phyloP scores from a whole-genome alignment of 352 stramenopile genomes.

The Phytopythium montanum region DNA sequence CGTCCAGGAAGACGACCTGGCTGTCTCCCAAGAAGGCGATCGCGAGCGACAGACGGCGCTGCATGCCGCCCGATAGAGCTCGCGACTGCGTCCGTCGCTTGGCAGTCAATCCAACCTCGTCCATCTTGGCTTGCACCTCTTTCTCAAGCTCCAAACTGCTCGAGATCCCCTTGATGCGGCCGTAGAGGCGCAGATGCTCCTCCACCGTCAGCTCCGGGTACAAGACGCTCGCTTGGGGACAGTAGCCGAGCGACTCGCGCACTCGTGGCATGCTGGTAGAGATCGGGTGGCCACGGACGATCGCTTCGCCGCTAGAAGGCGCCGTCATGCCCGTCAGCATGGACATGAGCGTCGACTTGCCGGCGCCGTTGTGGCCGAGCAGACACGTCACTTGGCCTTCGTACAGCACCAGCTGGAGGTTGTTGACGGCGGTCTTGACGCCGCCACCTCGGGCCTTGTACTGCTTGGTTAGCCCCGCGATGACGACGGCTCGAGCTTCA shows the following conservation, averaged over 20 bases:
- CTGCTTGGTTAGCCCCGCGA: conserved; percentile 60
- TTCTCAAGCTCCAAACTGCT: conserved; percentile 6
- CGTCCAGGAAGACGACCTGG: conserved; percentile 75
- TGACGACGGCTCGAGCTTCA: conserved; percentile 50
- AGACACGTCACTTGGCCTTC: conserved; percentile 93
- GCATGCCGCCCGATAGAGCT: conserved; percentile 76
- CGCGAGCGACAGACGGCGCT: conserved; percentile 73
- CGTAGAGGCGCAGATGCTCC: conserved; percentile 96
- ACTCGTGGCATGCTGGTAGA: conserved; percentile 81
- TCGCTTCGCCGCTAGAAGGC: conserved; percentile 51
- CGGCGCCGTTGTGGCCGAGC: conserved; percentile 94
- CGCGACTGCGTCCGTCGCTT: conserved; percentile 67
- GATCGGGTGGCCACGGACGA: conserved; percentile 53
- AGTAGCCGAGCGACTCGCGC: conserved; percentile 91
- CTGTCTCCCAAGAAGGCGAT: conserved; percentile 77
- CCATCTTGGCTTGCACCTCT: conserved; percentile 63
- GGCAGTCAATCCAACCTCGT: conserved; percentile 87
- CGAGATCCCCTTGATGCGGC: conserved; percentile 83
- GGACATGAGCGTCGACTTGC: conserved; percentile 87
- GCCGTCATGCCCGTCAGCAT: conserved; percentile 77
- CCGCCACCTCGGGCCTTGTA: conserved; percentile 54
- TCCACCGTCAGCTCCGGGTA: conserved; percentile 94
- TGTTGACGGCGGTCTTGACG: conserved; percentile 86
- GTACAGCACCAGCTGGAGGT: conserved; percentile 86
- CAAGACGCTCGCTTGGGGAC: conserved; percentile 96